Evolutionary conservation across 2,329 filamentous ascomycete genomes (phyloP).

Genomic region (Mollisia scopiformis): DNA sequence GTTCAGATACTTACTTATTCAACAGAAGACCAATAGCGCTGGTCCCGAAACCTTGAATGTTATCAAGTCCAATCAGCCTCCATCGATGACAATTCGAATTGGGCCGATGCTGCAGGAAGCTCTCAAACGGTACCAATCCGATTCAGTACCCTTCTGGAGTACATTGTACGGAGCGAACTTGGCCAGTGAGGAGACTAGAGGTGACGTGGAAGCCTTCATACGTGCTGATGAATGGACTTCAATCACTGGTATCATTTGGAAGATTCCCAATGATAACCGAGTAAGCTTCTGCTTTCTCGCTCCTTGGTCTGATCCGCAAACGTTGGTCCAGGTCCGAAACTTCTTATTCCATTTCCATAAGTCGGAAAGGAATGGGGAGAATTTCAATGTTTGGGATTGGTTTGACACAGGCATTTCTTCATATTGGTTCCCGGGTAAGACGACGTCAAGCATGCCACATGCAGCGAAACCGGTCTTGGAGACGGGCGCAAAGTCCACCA

Average conservation of each 20-base stretch:
- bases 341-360: conserved; percentile 9
- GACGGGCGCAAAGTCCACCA: background rate
- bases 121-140: background rate
- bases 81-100: background rate
- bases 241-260: conserved; percentile 11
- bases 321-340: conserved; percentile 6
- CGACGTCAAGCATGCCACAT: background rate
- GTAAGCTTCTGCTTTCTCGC: conserved; percentile 12
- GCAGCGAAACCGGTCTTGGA: background rate
- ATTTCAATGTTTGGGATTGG: conserved; percentile 15
- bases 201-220: background rate
- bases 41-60: background rate
- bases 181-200: background rate
- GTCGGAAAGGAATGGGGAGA: background rate
- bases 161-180: background rate
- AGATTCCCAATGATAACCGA: conserved; percentile 18
- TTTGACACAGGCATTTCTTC: conserved; percentile 12
- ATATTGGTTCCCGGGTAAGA: conserved; percentile 10
- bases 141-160: background rate
- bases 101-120: background rate
- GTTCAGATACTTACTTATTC: background rate
- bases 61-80: background rate
- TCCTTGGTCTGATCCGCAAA: background rate
- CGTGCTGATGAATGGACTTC: conserved; percentile 11
- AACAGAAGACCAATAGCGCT: background rate